Conservation (phyloP, 2,329 filamentous ascomycete genomes). For the Grosmannia penicillata region DNA sequence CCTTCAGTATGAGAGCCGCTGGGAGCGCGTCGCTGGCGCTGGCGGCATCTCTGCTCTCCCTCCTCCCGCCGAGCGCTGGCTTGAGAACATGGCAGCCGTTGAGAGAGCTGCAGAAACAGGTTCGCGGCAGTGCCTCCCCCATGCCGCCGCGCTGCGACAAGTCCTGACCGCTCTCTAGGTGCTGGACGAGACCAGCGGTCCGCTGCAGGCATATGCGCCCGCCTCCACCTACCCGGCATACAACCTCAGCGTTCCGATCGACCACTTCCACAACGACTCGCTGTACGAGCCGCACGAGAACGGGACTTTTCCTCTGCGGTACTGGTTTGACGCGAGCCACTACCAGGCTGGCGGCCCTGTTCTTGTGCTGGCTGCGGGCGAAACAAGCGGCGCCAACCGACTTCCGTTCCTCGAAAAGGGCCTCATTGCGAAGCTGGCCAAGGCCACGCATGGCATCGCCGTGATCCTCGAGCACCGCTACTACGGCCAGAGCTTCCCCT, state of each 20-base stretch:
- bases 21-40: not conserved
- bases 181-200: no score
- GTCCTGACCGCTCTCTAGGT: not conserved
- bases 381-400: conserved; percentile 47
- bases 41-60: not conserved
- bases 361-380: conserved; percentile 60
- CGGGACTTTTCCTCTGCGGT: conserved; percentile 54
- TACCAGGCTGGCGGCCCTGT: conserved; percentile 70
- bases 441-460: conserved; percentile 58
- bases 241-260: conserved; percentile 40
- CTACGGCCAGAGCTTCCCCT: conserved; percentile 65
- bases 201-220: no score
- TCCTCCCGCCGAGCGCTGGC: not conserved
- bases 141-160: not conserved
- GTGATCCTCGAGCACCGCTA: conserved; percentile 80
- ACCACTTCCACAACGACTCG: conserved; percentile 73
- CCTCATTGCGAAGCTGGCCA: conserved; percentile 54
- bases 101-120: conserved; percentile 5
- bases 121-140: not conserved
- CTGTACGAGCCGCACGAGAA: conserved; percentile 63
- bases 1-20: not conserved
- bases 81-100: conserved; percentile 8
- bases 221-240: conserved; percentile 22
- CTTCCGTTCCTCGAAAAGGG: conserved; percentile 64
- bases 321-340: conserved; percentile 68